phyloP scores from a whole-genome alignment of 345 rosid genomes.

The Bruguiera sexangula region DNA sequence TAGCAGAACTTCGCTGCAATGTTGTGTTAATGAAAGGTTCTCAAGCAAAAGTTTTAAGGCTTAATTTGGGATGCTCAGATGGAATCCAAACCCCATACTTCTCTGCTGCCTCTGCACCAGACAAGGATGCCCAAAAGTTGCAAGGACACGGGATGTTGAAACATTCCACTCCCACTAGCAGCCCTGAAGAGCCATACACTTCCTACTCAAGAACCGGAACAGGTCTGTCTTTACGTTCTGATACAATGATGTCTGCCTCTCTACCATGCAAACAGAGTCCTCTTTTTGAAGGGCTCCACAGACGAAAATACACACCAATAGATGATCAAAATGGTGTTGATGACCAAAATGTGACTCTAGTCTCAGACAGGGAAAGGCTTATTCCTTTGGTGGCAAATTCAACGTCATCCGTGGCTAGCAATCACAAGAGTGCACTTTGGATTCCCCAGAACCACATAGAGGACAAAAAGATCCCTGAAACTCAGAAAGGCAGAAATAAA shows the following conservation, averaged over 20 bases:
- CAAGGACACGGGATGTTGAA: slow-evolving; percentile 35
- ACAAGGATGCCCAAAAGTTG: slow-evolving; percentile 21
- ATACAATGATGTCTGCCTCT: slow-evolving; percentile 33
- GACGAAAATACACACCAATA: slow-evolving; percentile 21
- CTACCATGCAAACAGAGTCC: slow-evolving; percentile 51
- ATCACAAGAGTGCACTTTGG: slow-evolving; percentile 36
- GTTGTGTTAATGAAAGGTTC: slow-evolving; percentile 59
- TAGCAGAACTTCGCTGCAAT: slow-evolving; percentile 66
- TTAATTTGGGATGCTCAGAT: slow-evolving; percentile 45
- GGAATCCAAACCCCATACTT: slow-evolving; percentile 55
- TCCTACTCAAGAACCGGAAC: slow-evolving; percentile 37
- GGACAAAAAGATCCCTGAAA: slow-evolving; percentile 26
- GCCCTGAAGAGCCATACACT: slow-evolving; percentile 54
- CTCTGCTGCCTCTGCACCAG: slow-evolving; percentile 57
- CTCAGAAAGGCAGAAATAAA: slow-evolving; percentile 9
- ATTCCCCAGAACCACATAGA: slow-evolving; percentile 43
- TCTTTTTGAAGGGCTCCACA: slow-evolving; percentile 47
- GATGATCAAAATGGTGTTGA: slow-evolving; percentile 20
- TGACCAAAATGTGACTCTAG: slow-evolving; percentile 14
- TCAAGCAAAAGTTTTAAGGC: slow-evolving; percentile 62
- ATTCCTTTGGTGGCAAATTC: slow-evolving; percentile 28
- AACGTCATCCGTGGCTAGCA: slow-evolving; percentile 15
- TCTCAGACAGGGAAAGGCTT: slow-evolving; percentile 23
- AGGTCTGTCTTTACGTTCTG: slow-evolving; percentile 34
- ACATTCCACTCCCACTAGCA: slow-evolving; percentile 65